A percentile compares a stretch with the other conserved stretches of the same genome.
phyloP scores from a whole-genome alignment of 2,329 filamentous ascomycete species.

The Sclerotinia nivalis region DNA sequence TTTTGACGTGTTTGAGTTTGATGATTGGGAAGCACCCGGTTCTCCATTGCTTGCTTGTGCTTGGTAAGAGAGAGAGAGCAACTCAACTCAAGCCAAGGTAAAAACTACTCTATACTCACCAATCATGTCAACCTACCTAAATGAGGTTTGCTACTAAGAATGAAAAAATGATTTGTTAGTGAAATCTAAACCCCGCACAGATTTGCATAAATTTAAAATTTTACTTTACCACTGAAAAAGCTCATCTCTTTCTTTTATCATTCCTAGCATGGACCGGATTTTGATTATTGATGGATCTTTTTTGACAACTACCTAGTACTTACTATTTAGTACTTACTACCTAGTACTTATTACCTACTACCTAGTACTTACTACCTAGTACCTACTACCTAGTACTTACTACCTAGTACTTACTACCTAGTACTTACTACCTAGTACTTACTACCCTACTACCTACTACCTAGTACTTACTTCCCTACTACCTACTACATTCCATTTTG shows the following conservation, averaged over 20 bases:
- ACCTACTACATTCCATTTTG: background rate
- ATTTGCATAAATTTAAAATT: background rate
- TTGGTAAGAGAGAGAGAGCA: background rate
- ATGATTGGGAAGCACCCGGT: background rate
- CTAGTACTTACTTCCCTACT: too few relatives aligned
- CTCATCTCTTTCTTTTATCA: background rate
- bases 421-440: too few relatives aligned
- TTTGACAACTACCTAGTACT: background rate
- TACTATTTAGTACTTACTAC: too few relatives aligned
- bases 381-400: too few relatives aligned
- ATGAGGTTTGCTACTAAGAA: background rate
- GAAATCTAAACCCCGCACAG: background rate
- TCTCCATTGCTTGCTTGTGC: background rate
- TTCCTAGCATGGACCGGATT: background rate
- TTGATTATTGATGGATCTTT: background rate
- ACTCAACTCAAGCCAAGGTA: too few relatives aligned
- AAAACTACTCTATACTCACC: too few relatives aligned
- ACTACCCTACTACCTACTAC: too few relatives aligned
- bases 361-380: too few relatives aligned
- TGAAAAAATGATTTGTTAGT: background rate
- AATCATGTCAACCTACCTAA: background rate
- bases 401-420: too few relatives aligned
- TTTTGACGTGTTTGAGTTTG: background rate
- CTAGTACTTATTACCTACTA: too few relatives aligned
- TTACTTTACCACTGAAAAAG: background rate